Conservation (phyloP, 345 rosid genomes). For the Anacardium occidentale region DNA sequence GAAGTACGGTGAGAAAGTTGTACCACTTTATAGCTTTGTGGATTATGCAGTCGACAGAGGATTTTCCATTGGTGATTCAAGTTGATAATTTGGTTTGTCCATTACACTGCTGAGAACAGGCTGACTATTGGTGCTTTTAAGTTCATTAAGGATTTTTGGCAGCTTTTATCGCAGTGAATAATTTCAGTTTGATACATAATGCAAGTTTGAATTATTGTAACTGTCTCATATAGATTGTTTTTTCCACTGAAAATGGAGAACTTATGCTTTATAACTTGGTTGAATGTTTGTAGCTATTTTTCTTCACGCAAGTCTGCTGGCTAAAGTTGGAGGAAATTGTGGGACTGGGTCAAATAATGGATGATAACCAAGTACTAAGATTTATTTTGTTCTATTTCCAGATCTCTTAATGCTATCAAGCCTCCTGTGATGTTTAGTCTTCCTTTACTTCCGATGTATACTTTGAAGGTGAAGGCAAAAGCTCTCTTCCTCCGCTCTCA, state of each 20-base stretch:
- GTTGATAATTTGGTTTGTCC: neutral
- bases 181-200: neutral
- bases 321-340: neutral
- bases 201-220: neutral
- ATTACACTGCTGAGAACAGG: neutral
- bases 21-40: slow-evolving; percentile 79
- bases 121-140: neutral
- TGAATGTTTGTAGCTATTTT: neutral
- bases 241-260: neutral
- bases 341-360: neutral
- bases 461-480: too few species aligned
- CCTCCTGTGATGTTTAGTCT: neutral
- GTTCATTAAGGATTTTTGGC: neutral
- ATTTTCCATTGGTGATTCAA: slow-evolving; percentile 37
- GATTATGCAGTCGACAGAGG: slow-evolving; percentile 72
- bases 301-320: neutral
- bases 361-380: neutral
- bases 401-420: neutral
- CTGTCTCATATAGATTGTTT: neutral
- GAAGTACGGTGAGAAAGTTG: slow-evolving; percentile 56
- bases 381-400: neutral
- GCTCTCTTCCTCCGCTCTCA: too few species aligned
- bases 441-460: neutral
- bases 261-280: neutral
- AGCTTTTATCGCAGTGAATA: neutral